Base-by-base conservation (phyloP, 23 red algal genomes). In the Gracilaria gracilis region DNA sequence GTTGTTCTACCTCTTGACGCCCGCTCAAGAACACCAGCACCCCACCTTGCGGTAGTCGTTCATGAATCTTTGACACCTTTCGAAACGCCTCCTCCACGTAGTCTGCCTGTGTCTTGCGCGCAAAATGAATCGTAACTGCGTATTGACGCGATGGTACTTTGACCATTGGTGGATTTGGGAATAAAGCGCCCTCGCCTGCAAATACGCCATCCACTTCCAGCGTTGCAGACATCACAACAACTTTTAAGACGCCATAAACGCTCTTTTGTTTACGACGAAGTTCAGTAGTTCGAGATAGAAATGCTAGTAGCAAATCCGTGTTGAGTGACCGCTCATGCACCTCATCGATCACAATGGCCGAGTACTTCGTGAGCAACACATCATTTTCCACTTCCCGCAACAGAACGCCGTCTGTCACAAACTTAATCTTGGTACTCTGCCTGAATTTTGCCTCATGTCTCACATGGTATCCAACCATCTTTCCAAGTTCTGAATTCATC, bases 161-260 rank as follows among this genome's bases (percentile, higher is more conserved):
- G 4, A 99, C 72, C 31, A 99, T 79, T 5, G 94, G 91, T 21
- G 93, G 86, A 39, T 51, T 81, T 5, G 81, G 66, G 61, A 99
- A 99, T 20, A 95, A 42, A 0, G 86, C 82, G 25, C 61, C 65
- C 9, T 85, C 61, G 23, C 87, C 88, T 24, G 38, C 53, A 78
- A 83, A 87, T 6, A 86, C 85, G 33, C 81, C 79, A 6, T 89
- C 44, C 2, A 86, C 81, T 71, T 89, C 93, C 54, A 99, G 66
- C n/a, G 97, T 99, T 9, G 97, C 97, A 49, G 93, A 96, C 92
- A 96, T 99, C 13, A 99, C 76, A 44, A 96, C 80, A 12, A 99
- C 51, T 54, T 96, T 95, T n/a, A 99, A 48, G 13, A 57, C 42
- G 36, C 78, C 89, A 20, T 57, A 46, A 23, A 25, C 64, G 19